Evolutionary conservation across 352 stramenopile species (phyloP), one percentile per base, ranked within the genome.

Genomic region (Pythium plurisporium): DNA sequence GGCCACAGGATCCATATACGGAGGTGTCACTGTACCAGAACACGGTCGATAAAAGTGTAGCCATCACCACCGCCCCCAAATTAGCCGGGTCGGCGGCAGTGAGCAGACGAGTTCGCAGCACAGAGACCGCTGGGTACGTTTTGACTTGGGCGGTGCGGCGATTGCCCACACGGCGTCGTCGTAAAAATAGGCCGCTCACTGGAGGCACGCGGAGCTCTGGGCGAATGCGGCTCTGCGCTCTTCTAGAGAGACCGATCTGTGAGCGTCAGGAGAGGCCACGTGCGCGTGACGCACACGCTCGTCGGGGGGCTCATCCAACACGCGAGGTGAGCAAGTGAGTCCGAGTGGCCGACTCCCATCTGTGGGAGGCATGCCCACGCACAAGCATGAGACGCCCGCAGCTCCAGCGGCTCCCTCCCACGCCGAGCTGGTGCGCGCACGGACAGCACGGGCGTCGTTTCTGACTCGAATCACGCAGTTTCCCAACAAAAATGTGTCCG

Each of bases 391-490:
- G 25, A 17, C 15, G 42, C 14, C 42, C 12, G 20, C 42, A 7
- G 17, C 36, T 17, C 4, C 36, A 15, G 15, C 42, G 42, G 10
- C 42, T 4, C 25, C 26, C 6, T 25, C 42, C 25, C 42, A 6
- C 15, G n/a, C 20, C 40, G 55, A 55, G 55, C 36, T 52, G 29
- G 19, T 20, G 26, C 55, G 46, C 15, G 29, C 34, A 4, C 30
- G 41, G 10, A 58, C 50, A 0, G 43, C 45, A 7, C 72, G 79
- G 6, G 71, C 67, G 37, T 85, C 79, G 19, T 77, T 89, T 41
- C 67, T 89, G 0, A 64, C 68, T 5, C 65, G 76, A 5, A 20
- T 88, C 48, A 74, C 78, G 9, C 54, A 73, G 38, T 80, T 84
- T 57, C 71, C 73, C 40, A 51, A 9, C 44, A 73, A 74, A 30